These are phyloP conservation scores for Epichloe baconii DNA, from an alignment of 2,329 filamentous ascomycete genomes.

Conservation along the genomic window DNA sequence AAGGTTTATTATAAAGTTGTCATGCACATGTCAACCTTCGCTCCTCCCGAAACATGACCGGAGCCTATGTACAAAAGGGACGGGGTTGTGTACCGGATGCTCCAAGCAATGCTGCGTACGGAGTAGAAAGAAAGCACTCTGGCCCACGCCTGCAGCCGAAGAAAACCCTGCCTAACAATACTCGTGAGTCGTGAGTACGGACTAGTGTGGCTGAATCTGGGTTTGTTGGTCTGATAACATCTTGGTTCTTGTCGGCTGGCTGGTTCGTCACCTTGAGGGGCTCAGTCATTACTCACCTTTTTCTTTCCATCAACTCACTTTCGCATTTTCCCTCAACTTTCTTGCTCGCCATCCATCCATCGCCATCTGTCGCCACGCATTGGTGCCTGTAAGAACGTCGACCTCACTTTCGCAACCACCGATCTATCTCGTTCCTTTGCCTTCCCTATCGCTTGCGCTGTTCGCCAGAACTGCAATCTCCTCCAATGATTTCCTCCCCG, in stretches of 20 bases:
- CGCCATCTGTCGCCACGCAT: not conserved
- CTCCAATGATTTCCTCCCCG: conserved; percentile 24
- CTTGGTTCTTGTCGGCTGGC: not conserved
- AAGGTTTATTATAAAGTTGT: no score
- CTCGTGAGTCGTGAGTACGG: no score
- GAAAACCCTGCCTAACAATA: conserved; percentile 7
- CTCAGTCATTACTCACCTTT: conserved; percentile 9
- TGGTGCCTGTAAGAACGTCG: not conserved
- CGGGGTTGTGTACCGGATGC: no score
- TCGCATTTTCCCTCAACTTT: not conserved
- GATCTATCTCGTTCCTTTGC: not conserved
- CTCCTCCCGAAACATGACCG: no score
- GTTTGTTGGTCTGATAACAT: not conserved
- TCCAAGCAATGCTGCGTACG: not conserved
- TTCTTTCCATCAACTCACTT: conserved; percentile 6
- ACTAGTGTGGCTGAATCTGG: not conserved
- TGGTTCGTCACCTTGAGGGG: conserved; percentile 10
- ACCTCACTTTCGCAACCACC: not conserved
- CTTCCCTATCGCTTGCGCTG: conserved; percentile 1
- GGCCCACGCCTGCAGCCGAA: conserved; percentile 6
- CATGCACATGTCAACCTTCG: no score
- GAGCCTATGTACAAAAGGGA: no score
- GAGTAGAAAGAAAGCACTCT: not conserved
- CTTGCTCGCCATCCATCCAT: not conserved
- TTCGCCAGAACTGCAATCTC: conserved; percentile 12